Evolutionary conservation across 148 eudicot species (phyloP), one percentile per base, ranked within the genome.

Genomic region (Spergularia marina): DNA sequence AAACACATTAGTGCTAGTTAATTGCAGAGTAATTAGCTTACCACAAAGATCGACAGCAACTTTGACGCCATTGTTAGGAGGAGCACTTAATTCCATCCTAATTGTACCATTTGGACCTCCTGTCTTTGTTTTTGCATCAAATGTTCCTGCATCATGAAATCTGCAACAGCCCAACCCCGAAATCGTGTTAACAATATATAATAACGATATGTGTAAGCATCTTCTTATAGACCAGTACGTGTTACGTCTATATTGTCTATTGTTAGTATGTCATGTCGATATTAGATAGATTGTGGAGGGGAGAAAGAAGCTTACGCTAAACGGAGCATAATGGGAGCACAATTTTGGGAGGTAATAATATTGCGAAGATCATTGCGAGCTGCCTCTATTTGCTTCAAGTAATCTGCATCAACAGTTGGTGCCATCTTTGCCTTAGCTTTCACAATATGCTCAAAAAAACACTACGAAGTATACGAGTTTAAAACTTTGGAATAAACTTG

Each of bases 131-230:
- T 80, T 85, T 6, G 84, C 89, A 58, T 94, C 91, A 58, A 87
- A 94, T 44, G 98, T 89, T 5, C 97, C 94, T 25, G 98, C 97
- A 71, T 94, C 97, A 69, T 94, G 97, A 91, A 96, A 94, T 77
- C 98, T 91, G 83, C 82, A 54, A 10, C 34, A 58, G 10, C 12
- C 44, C 59, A 18, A 75, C 2, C 2, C 14, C 58, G 20, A 41
- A 11, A 11, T 25, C 36, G 36, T 2, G 36, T 30, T 30, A 30
- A 30, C 36, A 30, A 30, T 30, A 2, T 30, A 30, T 30, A 23
- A n/a, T n/a, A n/a, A n/a, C n/a, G n/a, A n/a, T n/a, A n/a, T n/a
- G n/a, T n/a, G n/a, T n/a, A n/a, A n/a, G n/a, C n/a, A n/a, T n/a
- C n/a, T n/a, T n/a, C n/a, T n/a, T n/a, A n/a, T n/a, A n/a, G n/a